Base-by-base conservation (phyloP, 257 asterid genomes). In the Fraxinus quadrangulata region DNA sequence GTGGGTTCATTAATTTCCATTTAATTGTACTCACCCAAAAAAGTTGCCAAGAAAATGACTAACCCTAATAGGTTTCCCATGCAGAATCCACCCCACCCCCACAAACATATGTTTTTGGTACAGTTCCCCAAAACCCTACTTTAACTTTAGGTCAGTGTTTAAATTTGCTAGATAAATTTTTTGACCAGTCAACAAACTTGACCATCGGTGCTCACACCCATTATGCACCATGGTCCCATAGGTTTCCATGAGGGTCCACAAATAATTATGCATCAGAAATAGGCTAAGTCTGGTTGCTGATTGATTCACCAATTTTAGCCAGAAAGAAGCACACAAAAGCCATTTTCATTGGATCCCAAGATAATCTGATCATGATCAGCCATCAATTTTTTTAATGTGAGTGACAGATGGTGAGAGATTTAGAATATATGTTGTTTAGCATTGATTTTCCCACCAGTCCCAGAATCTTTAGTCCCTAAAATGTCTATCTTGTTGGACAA, bases 111-210 rank as follows among this genome's bases (percentile, higher is more conserved):
- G 78, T 80, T 49, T 47, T 16, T 30, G 82, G 90, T 92, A 83
- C 90, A 81, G 75, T 82, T 37, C 83, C 59, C 82, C 90, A 17
- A 88, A 77, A 47, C 56, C 84, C 75, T 19, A 75, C 89, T 86
- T 89, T 85, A 79, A 74, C 92, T 86, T 85, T 81, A 71, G 80
- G 61, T 75, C 87, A 83, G 67, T 83, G 79, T 80, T 83, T 78
- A 31, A 65, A 83, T 87, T 84, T 84, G 86, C 84, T 78, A 78
- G 36, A 77, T 19, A 33, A 42, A 28, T 17, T 17, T 19, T 75
- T 91, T 88, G 97, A 92, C 97, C 81, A 77, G 92, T 92, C 96
- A 87, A 78, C 76, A 3, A 81, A 74, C 82, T 70, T 81, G 87
- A 85, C 87, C 11, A 54, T 47, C 6, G 65, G 12, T n/a, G 65